phyloP scores from a whole-genome alignment of 2,329 filamentous ascomycete genomes.

The Ophiostoma quercus region DNA sequence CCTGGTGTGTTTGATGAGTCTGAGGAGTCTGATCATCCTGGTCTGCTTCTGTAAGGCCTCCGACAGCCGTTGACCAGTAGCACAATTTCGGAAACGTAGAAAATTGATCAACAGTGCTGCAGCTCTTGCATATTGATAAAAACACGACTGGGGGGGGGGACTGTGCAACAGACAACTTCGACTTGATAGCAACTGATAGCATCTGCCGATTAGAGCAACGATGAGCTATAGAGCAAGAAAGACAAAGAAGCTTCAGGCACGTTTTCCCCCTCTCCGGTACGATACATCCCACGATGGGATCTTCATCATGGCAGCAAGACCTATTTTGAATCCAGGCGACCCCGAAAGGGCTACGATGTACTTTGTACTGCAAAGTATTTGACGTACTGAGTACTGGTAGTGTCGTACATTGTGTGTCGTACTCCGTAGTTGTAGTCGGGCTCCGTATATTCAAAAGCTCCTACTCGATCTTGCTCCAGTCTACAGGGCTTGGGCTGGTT shows the following conservation, averaged over 20 bases:
- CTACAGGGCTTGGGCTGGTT: not conserved
- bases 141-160: not conserved
- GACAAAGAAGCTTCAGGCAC: not conserved
- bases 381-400: not conserved
- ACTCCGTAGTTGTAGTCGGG: too few species aligned
- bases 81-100: not conserved
- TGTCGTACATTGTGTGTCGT: too few species aligned
- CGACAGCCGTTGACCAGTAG: too few species aligned
- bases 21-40: too few species aligned
- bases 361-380: not conserved
- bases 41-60: too few species aligned
- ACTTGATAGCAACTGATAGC: not conserved
- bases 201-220: not conserved
- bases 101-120: not conserved
- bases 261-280: not conserved
- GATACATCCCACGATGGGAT: not conserved
- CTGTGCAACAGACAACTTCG: not conserved
- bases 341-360: not conserved
- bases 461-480: not conserved
- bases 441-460: not conserved
- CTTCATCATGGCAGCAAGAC: not conserved
- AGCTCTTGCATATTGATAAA: not conserved
- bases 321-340: not conserved
- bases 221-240: not conserved
- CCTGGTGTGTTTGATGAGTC: too few species aligned